Percentiles rank a stretch among this genome's conserved stretches.
phyloP scores from a whole-genome alignment of 2,329 filamentous ascomycete genomes.

The Pseudogymnoascus sp. region DNA sequence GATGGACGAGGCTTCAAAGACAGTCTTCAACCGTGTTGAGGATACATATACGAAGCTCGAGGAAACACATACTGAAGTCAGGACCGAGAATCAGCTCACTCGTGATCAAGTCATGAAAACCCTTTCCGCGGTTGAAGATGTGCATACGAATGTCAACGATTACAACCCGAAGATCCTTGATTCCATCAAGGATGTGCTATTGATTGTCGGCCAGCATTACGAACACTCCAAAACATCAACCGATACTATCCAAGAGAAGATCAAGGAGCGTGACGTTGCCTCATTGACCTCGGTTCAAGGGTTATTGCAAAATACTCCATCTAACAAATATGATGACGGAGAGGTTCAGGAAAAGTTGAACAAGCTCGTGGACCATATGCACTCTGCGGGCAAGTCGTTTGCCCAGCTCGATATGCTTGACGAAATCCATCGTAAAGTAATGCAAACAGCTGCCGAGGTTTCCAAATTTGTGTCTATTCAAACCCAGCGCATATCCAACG shows the following conservation, averaged over 20 bases:
- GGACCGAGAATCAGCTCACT: conserved; percentile 73
- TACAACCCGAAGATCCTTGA: conserved; percentile 84
- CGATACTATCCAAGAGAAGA: conserved; percentile 46
- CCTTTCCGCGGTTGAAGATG: conserved; percentile 59
- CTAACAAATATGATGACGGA: conserved; percentile 55
- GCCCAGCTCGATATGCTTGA: conserved; percentile 75
- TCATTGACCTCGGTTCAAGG: conserved; percentile 42
- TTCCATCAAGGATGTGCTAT: conserved; percentile 75
- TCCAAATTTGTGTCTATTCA: conserved; percentile 73
- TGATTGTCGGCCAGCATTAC: conserved; percentile 76
- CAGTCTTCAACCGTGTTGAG: conserved; percentile 74
- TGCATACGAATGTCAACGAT: conserved; percentile 73
- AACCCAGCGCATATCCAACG: conserved; percentile 63
- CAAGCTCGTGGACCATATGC: conserved; percentile 53
- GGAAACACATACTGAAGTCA: conserved; percentile 63
- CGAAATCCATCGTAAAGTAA: conserved; percentile 80
- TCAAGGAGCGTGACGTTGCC: conserved; percentile 43
- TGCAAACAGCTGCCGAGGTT: conserved; percentile 75
- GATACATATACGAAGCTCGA: conserved; percentile 69
- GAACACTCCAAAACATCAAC: conserved; percentile 70
- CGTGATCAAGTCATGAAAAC: conserved; percentile 73
- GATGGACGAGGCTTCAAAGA: conserved; percentile 79
- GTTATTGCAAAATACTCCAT: conserved; percentile 42
- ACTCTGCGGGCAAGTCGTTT: conserved; percentile 59
- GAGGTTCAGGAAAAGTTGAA: conserved; percentile 49